A percentile compares a stretch with the other conserved stretches of the same genome.
These are phyloP conservation scores for Aspergillus eucalypticola DNA, from an alignment of 2,329 filamentous ascomycete genomes.

Conservation along the genomic window DNA sequence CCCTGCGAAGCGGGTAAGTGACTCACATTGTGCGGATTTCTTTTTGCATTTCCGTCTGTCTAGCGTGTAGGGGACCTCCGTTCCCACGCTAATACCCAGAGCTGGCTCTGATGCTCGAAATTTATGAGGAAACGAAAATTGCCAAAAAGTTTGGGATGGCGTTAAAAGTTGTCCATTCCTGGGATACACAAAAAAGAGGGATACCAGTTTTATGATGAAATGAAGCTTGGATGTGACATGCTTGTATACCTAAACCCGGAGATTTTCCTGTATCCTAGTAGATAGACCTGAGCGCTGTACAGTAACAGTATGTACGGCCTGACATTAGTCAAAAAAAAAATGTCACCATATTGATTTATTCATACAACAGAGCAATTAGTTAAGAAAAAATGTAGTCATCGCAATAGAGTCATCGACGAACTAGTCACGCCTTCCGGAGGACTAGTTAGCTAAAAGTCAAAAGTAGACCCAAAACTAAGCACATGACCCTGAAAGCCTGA, in stretches of 20 bases:
- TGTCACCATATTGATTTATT: neutral
- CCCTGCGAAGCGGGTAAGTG: slow-evolving; percentile 21
- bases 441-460: neutral
- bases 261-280: neutral
- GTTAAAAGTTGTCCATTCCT: slow-evolving; percentile 1
- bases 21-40: neutral
- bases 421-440: neutral
- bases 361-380: too few species aligned
- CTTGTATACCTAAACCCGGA: slow-evolving; percentile 3
- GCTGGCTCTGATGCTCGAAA: slow-evolving; percentile 9
- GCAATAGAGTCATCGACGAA: too few species aligned
- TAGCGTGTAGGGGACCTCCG: slow-evolving; percentile 1
- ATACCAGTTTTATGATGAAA: slow-evolving; percentile 8
- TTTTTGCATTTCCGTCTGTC: slow-evolving; percentile 13
- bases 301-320: neutral
- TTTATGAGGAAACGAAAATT: slow-evolving; percentile 4
- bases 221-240: slow-evolving; percentile 5
- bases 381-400: too few species aligned
- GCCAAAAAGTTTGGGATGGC: slow-evolving; percentile 8
- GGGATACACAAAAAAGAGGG: neutral
- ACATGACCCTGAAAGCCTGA: slow-evolving; percentile 7
- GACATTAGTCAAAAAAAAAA: neutral
- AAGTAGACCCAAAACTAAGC: neutral
- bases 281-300: slow-evolving; percentile 2
- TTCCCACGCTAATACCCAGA: neutral